Conservation (phyloP, 2,329 filamentous ascomycete genomes). For the Colletotrichum sp. region DNA sequence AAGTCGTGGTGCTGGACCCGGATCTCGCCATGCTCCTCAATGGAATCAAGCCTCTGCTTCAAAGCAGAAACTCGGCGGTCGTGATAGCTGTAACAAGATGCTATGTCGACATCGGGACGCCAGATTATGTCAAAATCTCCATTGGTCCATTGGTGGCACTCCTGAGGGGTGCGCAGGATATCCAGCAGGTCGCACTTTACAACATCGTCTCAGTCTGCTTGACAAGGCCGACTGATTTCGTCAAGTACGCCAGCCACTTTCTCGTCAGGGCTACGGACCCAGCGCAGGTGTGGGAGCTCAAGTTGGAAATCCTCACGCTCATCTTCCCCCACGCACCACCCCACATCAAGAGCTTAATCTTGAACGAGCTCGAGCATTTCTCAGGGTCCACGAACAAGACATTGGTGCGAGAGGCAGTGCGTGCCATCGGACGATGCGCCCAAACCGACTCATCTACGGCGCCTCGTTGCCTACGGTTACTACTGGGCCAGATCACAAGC, state of each 20-base stretch:
- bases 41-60: slow-evolving; percentile 81
- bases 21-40: slow-evolving; percentile 85
- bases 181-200: slow-evolving; percentile 88
- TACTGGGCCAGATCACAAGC: slow-evolving; percentile 87
- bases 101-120: slow-evolving; percentile 83
- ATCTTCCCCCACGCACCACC: slow-evolving; percentile 84
- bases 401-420: slow-evolving; percentile 86
- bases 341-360: slow-evolving; percentile 82
- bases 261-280: slow-evolving; percentile 82
- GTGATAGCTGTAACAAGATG: slow-evolving; percentile 86
- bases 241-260: slow-evolving; percentile 88
- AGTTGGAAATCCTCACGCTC: slow-evolving; percentile 88
- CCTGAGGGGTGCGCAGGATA: slow-evolving; percentile 82
- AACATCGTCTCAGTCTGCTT: slow-evolving; percentile 96
- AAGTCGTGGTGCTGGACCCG: slow-evolving; percentile 73
- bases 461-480: slow-evolving; percentile 78
- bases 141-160: slow-evolving; percentile 88
- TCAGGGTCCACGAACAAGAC: slow-evolving; percentile 72
- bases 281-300: slow-evolving; percentile 85
- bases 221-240: slow-evolving; percentile 77
- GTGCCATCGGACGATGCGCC: slow-evolving; percentile 92
- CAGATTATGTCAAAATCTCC: slow-evolving; percentile 75
- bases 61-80: slow-evolving; percentile 92
- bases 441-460: slow-evolving; percentile 76
- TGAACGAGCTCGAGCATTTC: slow-evolving; percentile 95